phyloP scores from a whole-genome alignment of 2,329 filamentous ascomycete genomes.

The Aspergillus sp. region DNA sequence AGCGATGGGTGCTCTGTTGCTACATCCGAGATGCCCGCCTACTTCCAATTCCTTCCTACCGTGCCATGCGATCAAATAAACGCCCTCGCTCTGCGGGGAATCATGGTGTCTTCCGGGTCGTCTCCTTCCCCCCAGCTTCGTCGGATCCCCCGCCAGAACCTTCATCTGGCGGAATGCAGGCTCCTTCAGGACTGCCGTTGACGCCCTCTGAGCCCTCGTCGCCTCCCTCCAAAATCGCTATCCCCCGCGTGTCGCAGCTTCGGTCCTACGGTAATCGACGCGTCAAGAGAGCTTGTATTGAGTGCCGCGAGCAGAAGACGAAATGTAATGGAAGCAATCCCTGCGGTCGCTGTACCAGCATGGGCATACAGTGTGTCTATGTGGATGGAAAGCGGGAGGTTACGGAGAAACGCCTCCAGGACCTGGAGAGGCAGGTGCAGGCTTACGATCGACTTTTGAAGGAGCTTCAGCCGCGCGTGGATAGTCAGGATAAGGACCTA shows the following conservation, averaged over 20 bases:
- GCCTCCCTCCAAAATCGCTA: conserved; percentile 26
- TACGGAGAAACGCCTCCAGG: conserved; percentile 42
- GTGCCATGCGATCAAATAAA: conserved; percentile 5
- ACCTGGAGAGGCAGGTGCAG: conserved; percentile 37
- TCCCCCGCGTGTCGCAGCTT: conserved; percentile 26
- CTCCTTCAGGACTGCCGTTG: background rate
- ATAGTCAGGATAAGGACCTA: conserved; percentile 30
- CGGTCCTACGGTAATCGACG: conserved; percentile 28
- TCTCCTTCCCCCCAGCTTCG: background rate
- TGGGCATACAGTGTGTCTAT: conserved; percentile 41
- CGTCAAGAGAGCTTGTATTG: conserved; percentile 43
- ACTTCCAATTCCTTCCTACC: background rate
- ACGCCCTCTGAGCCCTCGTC: background rate
- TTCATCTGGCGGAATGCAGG: background rate
- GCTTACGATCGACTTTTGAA: conserved; percentile 36
- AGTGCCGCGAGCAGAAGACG: conserved; percentile 46
- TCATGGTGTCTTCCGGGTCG: conserved; percentile 3
- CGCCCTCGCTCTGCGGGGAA: conserved; percentile 1
- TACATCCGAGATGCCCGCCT: background rate
- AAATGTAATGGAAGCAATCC: conserved; percentile 48
- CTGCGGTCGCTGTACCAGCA: conserved; percentile 44
- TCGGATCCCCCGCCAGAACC: background rate
- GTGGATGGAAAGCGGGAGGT: conserved; percentile 45
- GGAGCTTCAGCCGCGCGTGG: conserved; percentile 26
- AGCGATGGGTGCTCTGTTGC: background rate